Base-by-base conservation (phyloP, 1,284 basidiomycete genomes). In the Blastosporella zonata region DNA sequence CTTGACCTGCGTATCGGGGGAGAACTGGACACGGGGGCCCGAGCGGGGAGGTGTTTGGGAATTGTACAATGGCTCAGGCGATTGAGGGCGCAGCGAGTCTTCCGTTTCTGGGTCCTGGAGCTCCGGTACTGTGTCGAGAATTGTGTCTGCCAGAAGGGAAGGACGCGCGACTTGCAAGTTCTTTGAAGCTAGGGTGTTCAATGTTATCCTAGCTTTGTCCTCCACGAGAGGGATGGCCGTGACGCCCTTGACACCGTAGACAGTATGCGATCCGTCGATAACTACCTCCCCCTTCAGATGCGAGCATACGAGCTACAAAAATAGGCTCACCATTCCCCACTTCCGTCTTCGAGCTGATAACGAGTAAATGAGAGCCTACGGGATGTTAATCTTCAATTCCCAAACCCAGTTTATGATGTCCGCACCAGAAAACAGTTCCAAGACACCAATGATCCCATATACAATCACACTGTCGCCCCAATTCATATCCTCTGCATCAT, bases 381-480 rank as follows among this genome's bases (percentile, higher is more conserved):
- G 8, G 34, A 40, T 8, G 43, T 39, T 31, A 40, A 46, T 17
- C 28, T 46, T 52, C 23, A 34, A 33, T 35, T 40, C 37, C 34
- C 51, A 18, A 22, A 45, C 21, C 25, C 20, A 25, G 17, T 50
- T 37, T 17, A 44, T 47, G 40, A 50, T 42, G 34, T 36, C 28
- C 70, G 49, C 66, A 89, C 88, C 79, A 58, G 81, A 75, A 61
- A 81, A 87, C 25, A 91, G 66, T 53, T 82, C 79, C 54, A 90
- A 60, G 15, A 86, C 70, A 3, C 87, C 87, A 36, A 90, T 68
- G 53, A 91, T 75, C 8, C 88, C 88, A 63, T 87, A 84, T 10
- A 87, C 74, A 33, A 87, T 64, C 33, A 78, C 76, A 50, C 73
- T 67, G 9, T 76, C 71, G 6, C 67, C 60, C 83, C 84, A 88